Base-by-base conservation (phyloP, 2,329 filamentous ascomycete genomes). In the Lachnellula hyalina region DNA sequence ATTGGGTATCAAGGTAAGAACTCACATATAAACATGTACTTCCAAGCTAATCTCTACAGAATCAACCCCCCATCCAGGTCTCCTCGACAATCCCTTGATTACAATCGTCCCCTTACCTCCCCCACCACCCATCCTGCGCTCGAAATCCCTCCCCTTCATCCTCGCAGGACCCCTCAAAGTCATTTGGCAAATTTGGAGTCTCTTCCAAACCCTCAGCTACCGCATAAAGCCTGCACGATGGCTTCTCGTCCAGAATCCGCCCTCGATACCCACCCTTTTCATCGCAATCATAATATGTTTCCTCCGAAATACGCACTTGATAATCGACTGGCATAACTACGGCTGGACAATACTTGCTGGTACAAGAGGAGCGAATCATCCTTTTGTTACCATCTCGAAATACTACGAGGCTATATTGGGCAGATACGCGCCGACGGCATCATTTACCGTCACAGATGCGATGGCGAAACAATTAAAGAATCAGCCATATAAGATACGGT, bases 261-360 rank as follows among this genome's bases (percentile, higher is more conserved):
- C 94, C 0, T 94, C 93, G 0, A 96, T 97, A 56, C 94, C 94
- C 0, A 96, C 91, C 0, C 81, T 99, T 21, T 82, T 86, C 50
- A 76, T 96, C 38, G 87, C 90, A 15, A 77, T 85, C 21, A 58
- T 92, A 3, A 78, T 90, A 47, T 89, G 89, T 65, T 81, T 85
- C 63, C 71, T 96, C 49, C 86, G 94, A 49, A 86, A 89, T 63
- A 96, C 89, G 40, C 82, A 83, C 54, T 80, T 99, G 4, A 79
- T 97, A 57, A 88, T 97, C 53, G 94, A 99, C 75, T 99, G 94
- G 94, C 94, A 99, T 76, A 99, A 99, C 73, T 97, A 96, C 72
- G 94, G 93, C 63, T 96, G 93, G 78, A 93, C 90, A 8, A 96
- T 99, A 64, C 82, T 99, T 3, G 88, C 81, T 5, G 77, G 81